Evolutionary conservation across 305 asterid species (phyloP).

Genomic region (Fraxinus floribunda): DNA sequence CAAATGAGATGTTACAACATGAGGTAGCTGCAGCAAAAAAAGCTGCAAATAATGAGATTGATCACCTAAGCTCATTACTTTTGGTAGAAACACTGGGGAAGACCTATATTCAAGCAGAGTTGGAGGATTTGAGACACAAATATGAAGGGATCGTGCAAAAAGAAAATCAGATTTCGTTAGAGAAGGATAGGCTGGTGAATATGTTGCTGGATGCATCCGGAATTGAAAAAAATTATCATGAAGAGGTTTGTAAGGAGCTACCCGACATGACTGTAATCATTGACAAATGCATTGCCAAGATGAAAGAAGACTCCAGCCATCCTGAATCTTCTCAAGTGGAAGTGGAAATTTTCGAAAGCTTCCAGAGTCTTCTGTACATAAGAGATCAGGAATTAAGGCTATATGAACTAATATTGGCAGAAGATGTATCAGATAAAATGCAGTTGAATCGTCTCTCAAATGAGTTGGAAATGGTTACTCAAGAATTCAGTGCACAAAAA

Average conservation of each 20-base stretch:
- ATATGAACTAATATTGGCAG: constrained; percentile 57
- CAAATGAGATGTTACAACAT: constrained; percentile 35
- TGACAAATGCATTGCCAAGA: constrained; percentile 58
- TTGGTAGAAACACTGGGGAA: constrained; percentile 52
- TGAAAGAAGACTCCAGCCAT: constrained; percentile 51
- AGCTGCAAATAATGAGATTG: constrained; percentile 40
- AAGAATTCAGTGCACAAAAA: constrained; percentile 49
- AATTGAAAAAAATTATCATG: constrained; percentile 36
- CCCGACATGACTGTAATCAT: constrained; percentile 43
- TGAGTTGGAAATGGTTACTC: constrained; percentile 48
- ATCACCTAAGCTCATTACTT: constrained; percentile 39
- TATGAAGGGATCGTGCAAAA: constrained; percentile 43
- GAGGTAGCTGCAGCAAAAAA: constrained; percentile 40
- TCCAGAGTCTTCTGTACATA: constrained; percentile 64
- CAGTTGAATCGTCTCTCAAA: constrained; percentile 48
- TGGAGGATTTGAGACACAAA: constrained; percentile 45
- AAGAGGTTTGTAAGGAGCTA: constrained; percentile 39
- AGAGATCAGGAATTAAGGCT: constrained; percentile 64
- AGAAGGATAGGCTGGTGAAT: constrained; percentile 51
- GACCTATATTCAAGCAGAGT: constrained; percentile 42
- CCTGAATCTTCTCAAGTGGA: constrained; percentile 42
- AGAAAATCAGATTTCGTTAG: constrained; percentile 40
- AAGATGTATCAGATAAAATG: constrained; percentile 46
- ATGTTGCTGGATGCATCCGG: constrained; percentile 75
- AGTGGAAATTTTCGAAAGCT: constrained; percentile 45